Percentiles rank a stretch among this genome's conserved stretches.
Conservation (phyloP, 2,329 filamentous ascomycete species). For the Botrytis pseudocinerea region DNA sequence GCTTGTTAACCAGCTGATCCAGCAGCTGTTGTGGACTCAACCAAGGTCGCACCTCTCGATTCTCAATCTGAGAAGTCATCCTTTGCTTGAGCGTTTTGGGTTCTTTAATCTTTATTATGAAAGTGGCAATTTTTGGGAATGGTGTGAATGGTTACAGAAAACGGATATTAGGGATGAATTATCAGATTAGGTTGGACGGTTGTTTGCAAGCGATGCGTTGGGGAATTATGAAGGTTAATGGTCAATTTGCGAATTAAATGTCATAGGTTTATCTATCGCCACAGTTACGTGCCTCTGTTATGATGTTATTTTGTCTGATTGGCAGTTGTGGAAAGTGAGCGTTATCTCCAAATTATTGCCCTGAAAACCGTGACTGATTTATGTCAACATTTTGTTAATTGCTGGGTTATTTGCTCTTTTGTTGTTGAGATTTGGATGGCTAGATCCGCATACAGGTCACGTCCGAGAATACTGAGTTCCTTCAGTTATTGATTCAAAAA, state of each 20-base stretch:
- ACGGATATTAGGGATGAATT: slow-evolving; percentile 21
- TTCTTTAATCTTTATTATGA: slow-evolving; percentile 17
- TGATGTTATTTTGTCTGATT: background rate
- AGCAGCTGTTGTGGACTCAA: slow-evolving; percentile 32
- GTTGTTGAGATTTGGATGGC: background rate
- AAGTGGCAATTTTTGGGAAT: background rate
- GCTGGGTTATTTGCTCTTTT: too few relatives aligned
- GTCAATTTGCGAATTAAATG: background rate
- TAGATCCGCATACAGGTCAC: background rate
- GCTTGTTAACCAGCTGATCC: slow-evolving; percentile 31
- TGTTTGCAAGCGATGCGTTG: slow-evolving; percentile 14
- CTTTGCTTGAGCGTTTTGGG: slow-evolving; percentile 29
- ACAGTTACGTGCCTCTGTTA: background rate
- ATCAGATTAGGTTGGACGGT: slow-evolving; percentile 10
- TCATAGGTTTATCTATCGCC: background rate
- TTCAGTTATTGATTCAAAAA: background rate
- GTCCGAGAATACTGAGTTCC: background rate
- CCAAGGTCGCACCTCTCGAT: slow-evolving; percentile 37
- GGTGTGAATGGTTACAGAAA: slow-evolving; percentile 15
- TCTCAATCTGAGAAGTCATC: slow-evolving; percentile 33
- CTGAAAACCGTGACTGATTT: background rate
- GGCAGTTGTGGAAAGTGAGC: background rate
- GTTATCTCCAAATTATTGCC: background rate
- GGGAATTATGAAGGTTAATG: slow-evolving; percentile 5
- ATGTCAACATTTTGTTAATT: too few relatives aligned